Evolutionary conservation across 441 rosid genomes (phyloP).

Genomic region (Gossypium schwendimanii): DNA sequence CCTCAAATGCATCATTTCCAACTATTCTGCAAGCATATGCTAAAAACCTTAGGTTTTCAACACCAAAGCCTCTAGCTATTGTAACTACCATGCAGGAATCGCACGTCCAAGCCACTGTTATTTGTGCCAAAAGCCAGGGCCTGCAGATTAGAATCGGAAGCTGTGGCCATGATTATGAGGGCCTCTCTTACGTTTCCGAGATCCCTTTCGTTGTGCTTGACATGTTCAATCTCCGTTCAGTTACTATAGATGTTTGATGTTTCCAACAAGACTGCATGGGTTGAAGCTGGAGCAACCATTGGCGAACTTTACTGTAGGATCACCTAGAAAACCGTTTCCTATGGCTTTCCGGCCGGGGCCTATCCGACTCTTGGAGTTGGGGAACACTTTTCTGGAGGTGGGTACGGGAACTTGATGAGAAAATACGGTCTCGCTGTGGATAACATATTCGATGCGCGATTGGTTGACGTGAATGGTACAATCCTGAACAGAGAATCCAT

Average conservation of each 20-base stretch:
- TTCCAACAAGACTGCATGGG: background rate
- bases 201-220: slow-evolving; percentile 5
- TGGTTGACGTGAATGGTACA: background rate
- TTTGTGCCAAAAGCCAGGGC: background rate
- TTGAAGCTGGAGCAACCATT: background rate
- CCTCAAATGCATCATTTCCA: background rate
- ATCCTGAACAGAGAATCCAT: slow-evolving; percentile 3
- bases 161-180: slow-evolving; percentile 3
- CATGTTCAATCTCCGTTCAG: background rate
- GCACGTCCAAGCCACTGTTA: slow-evolving; percentile 3
- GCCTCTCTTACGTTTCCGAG: background rate
- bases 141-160: background rate
- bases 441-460: background rate
- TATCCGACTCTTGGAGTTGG: background rate
- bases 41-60: background rate
- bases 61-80: background rate
- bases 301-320: background rate
- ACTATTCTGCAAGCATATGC: background rate
- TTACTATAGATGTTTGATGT: background rate
- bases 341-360: background rate
- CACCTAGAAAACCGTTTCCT: background rate
- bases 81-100: slow-evolving; percentile 5
- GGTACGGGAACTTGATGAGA: slow-evolving; percentile 6
- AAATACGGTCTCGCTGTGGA: background rate
- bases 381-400: background rate